Conservation (phyloP, 768 basidiomycete genomes). For the Trametes coccinea region DNA sequence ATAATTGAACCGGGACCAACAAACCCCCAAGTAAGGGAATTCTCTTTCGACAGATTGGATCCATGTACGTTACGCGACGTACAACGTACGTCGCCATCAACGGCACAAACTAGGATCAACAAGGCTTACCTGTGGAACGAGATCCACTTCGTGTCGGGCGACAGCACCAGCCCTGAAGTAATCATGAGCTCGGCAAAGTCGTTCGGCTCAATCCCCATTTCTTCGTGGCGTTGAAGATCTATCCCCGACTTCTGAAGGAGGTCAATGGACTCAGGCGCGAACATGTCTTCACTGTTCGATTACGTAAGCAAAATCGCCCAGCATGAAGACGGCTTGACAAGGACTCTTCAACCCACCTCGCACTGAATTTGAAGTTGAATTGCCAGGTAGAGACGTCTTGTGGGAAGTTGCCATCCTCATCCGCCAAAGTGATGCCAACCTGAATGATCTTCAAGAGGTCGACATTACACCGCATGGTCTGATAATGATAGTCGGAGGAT, state of each 20-base stretch:
- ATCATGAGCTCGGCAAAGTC: constrained; percentile 97
- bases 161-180: constrained; percentile 89
- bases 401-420: constrained; percentile 91
- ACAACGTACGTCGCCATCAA: constrained; percentile 13
- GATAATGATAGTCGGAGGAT: constrained; percentile 98
- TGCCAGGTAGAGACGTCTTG: constrained; percentile 96
- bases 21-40: constrained; percentile 1
- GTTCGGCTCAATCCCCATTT: constrained; percentile 88
- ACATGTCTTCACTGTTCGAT: constrained; percentile 88
- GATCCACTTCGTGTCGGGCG: constrained; percentile 91
- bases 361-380: constrained; percentile 95
- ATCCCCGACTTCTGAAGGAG: constrained; percentile 93
- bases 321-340: constrained; percentile 2
- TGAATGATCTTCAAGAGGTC: constrained; percentile 98
- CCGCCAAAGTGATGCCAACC: constrained; percentile 91
- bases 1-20: neutral
- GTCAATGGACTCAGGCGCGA: constrained; percentile 95
- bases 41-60: constrained; percentile 1
- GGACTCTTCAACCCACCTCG: constrained; percentile 58
- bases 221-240: constrained; percentile 92
- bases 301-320: constrained; percentile 18
- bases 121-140: constrained; percentile 90
- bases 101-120: constrained; percentile 15
- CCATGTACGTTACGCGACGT: constrained; percentile 4
- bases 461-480: constrained; percentile 99